Base-by-base conservation (phyloP, 179 eudicot species). In the Kewa caespitosa region DNA sequence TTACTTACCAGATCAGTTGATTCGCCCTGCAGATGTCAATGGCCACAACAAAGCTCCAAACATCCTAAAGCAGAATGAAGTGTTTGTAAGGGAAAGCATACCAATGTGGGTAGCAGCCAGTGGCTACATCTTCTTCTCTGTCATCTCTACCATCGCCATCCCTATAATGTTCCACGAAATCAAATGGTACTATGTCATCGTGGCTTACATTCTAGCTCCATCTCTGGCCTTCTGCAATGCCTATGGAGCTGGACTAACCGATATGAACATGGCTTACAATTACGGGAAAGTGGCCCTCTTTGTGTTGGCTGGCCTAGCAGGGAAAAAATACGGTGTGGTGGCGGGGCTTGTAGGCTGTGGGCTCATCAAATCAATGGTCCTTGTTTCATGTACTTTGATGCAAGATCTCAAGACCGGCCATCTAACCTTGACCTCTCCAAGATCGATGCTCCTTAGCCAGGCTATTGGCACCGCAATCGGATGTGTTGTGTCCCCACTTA, bases 331-430 rank as follows among this genome's bases (percentile, higher is more conserved):
- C 23, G 93, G 96, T 10, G 89, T 91, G 43, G 85, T 91, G 17
- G 97, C 97, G 0, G 92, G 87, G 30, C 73, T 91, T 38, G 89
- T 81, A 1, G 93, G 89, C 1, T 87, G 90, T 41, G 96, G 93
- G 1, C 67, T 91, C 57, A 80, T 91, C 33, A 91, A 89, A 79
- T 88, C 90, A 10, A 82, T 91, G 32, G 85, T 84, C 34, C 70
- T 81, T 4, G 81, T 86, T n/a, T 86, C 93, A 25, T 87, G 91
- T 75, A 79, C 85, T 14, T 70, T 92, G 72, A 92, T 90, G 92
- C 97, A 90, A 71, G 97, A 92, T 71, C 57, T 92, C 73, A 92
- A 92, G 57, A 90, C 97, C 0, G 95, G 89, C 0, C 95, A 92
- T 52, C 75, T 92, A 62, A 92, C 97, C 8, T 63, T 87, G 11